Evolutionary conservation across 148 eudicot genomes (phyloP).

Genomic region (Amaranthus palmeri): DNA sequence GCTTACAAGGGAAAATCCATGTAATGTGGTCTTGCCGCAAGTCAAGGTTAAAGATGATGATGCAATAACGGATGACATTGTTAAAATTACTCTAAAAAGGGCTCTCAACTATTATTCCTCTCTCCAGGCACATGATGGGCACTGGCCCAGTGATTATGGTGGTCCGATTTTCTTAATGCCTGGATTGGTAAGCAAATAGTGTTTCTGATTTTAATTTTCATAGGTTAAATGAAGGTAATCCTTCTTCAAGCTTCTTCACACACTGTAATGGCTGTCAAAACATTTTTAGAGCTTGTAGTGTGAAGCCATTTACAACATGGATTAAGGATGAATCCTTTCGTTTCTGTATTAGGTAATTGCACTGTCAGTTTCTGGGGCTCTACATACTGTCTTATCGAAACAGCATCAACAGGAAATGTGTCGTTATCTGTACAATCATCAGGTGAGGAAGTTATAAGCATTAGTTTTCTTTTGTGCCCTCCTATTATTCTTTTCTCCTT

Average conservation of each 20-base stretch:
- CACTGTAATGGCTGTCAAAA: neutral
- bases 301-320: neutral
- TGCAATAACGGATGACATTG: constrained; percentile 64
- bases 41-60: constrained; percentile 56
- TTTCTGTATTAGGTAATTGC: constrained; percentile 60
- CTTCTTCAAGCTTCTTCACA: too few relatives aligned
- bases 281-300: neutral
- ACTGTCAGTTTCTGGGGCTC: constrained; percentile 71
- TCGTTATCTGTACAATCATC: constrained; percentile 93
- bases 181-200: constrained; percentile 52
- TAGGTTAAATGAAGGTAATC: too few relatives aligned
- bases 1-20: constrained; percentile 63
- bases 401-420: constrained; percentile 77
- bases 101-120: constrained; percentile 75
- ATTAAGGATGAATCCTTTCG: constrained; percentile 13
- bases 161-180: constrained; percentile 94
- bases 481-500: too few relatives aligned
- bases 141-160: constrained; percentile 95
- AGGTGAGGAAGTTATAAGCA: constrained; percentile 39
- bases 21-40: constrained; percentile 41
- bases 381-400: constrained; percentile 75
- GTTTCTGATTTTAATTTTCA: neutral
- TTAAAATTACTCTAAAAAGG: constrained; percentile 58
- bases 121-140: constrained; percentile 86
- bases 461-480: neutral